Percentiles rank a stretch among this genome's conserved stretches.
These are phyloP conservation scores for Botrytis hyacinthi DNA, from an alignment of 2,329 filamentous ascomycete species.

Conservation along the genomic window DNA sequence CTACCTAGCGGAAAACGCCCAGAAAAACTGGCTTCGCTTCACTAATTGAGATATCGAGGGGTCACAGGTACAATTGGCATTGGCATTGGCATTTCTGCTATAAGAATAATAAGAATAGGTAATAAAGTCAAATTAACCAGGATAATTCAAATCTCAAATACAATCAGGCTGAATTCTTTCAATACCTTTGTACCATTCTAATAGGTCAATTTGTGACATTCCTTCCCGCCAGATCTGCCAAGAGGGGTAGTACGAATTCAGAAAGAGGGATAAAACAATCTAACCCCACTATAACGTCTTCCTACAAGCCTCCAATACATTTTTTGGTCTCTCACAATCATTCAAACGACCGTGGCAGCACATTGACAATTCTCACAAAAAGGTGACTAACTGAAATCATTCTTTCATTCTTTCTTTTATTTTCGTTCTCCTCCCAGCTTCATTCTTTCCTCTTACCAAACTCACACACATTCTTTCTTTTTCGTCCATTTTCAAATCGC, in stretches of 20 bases:
- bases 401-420: not conserved
- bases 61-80: not conserved
- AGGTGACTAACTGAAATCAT: not conserved
- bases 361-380: not conserved
- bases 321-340: not conserved
- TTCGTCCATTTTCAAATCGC: not conserved
- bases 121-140: not conserved
- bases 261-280: slow-evolving; percentile 7
- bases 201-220: slow-evolving; percentile 1
- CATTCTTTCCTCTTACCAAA: not conserved
- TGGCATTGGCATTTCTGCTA: not conserved
- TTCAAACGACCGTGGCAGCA: not conserved
- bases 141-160: not conserved
- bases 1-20: not conserved
- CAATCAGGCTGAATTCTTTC: not conserved
- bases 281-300: not conserved
- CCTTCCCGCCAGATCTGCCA: not conserved
- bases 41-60: not conserved
- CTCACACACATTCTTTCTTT: not conserved
- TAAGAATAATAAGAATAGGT: not conserved
- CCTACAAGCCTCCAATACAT: not conserved
- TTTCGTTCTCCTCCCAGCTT: not conserved
- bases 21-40: not conserved
- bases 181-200: not conserved
- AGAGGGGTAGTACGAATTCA: not conserved